Conservation (phyloP, 2,329 filamentous ascomycete species). For the Thelonectria discophora region DNA sequence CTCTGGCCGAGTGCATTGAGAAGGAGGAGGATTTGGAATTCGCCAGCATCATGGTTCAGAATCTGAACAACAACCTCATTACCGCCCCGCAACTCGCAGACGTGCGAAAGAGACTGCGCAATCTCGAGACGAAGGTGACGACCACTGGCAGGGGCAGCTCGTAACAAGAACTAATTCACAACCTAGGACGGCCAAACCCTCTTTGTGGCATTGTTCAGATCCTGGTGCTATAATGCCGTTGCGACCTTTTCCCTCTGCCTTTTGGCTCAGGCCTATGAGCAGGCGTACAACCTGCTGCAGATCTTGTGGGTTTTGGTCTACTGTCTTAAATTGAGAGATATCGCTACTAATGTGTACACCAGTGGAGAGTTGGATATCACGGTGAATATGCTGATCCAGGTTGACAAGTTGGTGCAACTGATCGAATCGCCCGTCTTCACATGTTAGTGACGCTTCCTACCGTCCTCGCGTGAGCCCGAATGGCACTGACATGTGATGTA, state of each 20-base stretch:
- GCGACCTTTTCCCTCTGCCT: slow-evolving; percentile 96
- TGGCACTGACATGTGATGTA: slow-evolving; percentile 46
- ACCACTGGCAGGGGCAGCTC: too few species aligned
- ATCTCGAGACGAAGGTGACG: slow-evolving; percentile 81
- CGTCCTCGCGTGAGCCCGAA: background rate
- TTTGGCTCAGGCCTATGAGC: slow-evolving; percentile 96
- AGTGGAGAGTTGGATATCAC: slow-evolving; percentile 98
- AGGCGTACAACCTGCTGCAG: slow-evolving; percentile 93
- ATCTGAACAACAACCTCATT: slow-evolving; percentile 98
- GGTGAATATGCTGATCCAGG: slow-evolving; percentile 97
- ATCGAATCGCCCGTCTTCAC: slow-evolving; percentile 98
- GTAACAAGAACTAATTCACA: slow-evolving; percentile 16
- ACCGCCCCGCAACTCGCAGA: slow-evolving; percentile 95
- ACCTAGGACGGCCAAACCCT: slow-evolving; percentile 88
- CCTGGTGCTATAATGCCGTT: slow-evolving; percentile 98
- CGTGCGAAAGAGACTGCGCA: slow-evolving; percentile 86
- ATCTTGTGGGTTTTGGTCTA: slow-evolving; percentile 74
- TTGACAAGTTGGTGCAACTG: slow-evolving; percentile 96
- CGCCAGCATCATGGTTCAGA: slow-evolving; percentile 99
- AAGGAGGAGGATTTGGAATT: slow-evolving; percentile 99
- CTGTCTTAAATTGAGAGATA: background rate
- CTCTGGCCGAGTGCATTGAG: slow-evolving; percentile 93
- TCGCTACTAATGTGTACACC: slow-evolving; percentile 5
- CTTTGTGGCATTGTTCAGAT: slow-evolving; percentile 92
- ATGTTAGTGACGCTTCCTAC: slow-evolving; percentile 66